Conservation (phyloP, 1,139 yeast genomes). For the Pneumocystis oryctolagi region DNA sequence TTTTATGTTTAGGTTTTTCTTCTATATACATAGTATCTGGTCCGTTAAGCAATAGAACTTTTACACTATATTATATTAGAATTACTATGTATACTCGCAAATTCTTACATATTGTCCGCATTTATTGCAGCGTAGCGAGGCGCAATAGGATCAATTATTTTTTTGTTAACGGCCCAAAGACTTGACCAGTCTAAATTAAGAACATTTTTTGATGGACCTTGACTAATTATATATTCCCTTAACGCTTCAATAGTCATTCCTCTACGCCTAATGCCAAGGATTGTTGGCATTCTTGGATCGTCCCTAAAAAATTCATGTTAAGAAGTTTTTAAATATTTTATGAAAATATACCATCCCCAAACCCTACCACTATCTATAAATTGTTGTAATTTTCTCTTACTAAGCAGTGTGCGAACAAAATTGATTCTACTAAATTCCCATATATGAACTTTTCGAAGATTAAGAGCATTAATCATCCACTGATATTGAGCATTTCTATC, state of each 20-base stretch:
- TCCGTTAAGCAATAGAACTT: constrained; percentile 32
- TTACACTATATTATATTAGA: constrained; percentile 25
- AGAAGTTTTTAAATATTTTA: neutral
- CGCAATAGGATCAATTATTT: constrained; percentile 88
- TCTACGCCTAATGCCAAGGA: constrained; percentile 82
- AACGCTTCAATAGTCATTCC: constrained; percentile 98
- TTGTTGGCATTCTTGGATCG: constrained; percentile 98
- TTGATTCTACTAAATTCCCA: constrained; percentile 98
- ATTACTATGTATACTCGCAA: constrained; percentile 21
- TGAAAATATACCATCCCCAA: constrained; percentile 44
- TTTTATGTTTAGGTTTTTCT: constrained; percentile 83
- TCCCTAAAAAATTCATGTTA: constrained; percentile 27
- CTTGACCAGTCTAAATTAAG: constrained; percentile 92
- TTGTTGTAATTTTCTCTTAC: constrained; percentile 97
- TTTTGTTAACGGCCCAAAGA: constrained; percentile 94
- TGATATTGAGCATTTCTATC: constrained; percentile 96
- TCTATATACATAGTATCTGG: constrained; percentile 51
- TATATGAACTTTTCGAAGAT: constrained; percentile 76
- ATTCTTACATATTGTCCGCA: constrained; percentile 44
- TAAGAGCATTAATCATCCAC: constrained; percentile 74
- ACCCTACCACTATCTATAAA: constrained; percentile 83
- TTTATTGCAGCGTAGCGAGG: constrained; percentile 84
- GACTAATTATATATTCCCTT: constrained; percentile 78
- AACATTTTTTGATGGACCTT: constrained; percentile 94
- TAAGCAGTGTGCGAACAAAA: constrained; percentile 81